Conservation (phyloP, 2,329 filamentous ascomycete species). For the Madurella mycetomatis region DNA sequence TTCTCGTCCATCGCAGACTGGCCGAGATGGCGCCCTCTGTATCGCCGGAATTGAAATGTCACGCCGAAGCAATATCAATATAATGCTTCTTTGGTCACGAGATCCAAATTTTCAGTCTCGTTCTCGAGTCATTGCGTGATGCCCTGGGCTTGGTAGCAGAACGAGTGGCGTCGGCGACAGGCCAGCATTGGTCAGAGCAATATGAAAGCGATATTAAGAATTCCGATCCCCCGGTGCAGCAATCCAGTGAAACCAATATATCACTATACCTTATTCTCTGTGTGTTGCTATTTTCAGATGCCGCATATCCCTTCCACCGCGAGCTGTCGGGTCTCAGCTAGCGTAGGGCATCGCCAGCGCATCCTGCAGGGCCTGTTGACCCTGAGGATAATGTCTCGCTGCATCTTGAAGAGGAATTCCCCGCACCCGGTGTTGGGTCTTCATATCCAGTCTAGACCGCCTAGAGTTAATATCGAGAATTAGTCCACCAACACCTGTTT, state of each 20-base stretch:
- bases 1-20: slow-evolving; percentile 5
- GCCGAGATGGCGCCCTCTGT: background rate
- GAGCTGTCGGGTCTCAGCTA: slow-evolving; percentile 1
- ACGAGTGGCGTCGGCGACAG: background rate
- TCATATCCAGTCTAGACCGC: no score
- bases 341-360: background rate
- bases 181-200: background rate
- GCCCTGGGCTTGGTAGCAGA: background rate
- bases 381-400: no score
- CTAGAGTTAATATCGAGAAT: background rate
- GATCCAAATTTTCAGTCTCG: background rate
- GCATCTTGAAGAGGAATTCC: background rate
- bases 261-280: background rate
- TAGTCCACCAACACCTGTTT: background rate
- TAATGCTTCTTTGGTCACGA: background rate
- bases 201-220: background rate
- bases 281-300: slow-evolving; percentile 10
- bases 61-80: background rate
- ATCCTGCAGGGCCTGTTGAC: background rate
- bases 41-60: background rate
- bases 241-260: background rate
- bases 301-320: background rate
- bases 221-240: background rate
- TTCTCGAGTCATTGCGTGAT: background rate
- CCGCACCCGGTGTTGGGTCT: no score